phyloP scores from a whole-genome alignment of 345 rosid species.

The Pelargonium nanum region DNA sequence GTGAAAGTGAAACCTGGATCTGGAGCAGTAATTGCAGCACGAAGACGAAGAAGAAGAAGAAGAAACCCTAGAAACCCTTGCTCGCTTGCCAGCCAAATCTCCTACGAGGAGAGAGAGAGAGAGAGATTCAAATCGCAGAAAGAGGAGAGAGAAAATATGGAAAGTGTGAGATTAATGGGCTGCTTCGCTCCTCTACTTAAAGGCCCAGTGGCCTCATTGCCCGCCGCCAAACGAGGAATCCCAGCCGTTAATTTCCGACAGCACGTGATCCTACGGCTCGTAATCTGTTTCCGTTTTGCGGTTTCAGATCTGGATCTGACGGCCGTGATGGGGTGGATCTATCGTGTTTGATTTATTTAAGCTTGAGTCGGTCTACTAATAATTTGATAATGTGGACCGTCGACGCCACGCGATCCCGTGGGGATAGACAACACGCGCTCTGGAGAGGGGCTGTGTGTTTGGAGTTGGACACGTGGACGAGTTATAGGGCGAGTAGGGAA shows the following conservation, averaged over 20 bases:
- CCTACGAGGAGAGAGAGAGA: not conserved
- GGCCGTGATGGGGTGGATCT: slow-evolving; percentile 12
- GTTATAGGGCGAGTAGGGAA: not conserved
- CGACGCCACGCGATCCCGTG: not conserved
- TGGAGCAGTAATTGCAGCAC: slow-evolving; percentile 18
- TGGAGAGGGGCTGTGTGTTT: not conserved
- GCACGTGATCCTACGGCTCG: not conserved
- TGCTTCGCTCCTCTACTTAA: slow-evolving; percentile 25
- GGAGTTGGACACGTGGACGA: not conserved
- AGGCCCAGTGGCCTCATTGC: slow-evolving; percentile 19
- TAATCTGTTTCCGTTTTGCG: not conserved
- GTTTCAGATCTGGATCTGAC: slow-evolving; percentile 30
- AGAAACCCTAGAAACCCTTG: slow-evolving; percentile 17
- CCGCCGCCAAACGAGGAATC: slow-evolving; percentile 27
- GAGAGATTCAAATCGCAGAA: slow-evolving; percentile 2
- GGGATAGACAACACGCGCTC: not conserved
- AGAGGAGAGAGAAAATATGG: slow-evolving; percentile 1
- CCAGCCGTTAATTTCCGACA: slow-evolving; percentile 18
- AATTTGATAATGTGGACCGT: too few species aligned
- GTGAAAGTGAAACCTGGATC: slow-evolving; percentile 27
- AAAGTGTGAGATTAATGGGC: not conserved
- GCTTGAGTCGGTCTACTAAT: not conserved
- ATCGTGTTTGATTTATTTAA: not conserved
- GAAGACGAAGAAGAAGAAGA: too few species aligned
- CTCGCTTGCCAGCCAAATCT: slow-evolving; percentile 9